Base-by-base conservation (phyloP, 106 monocot species). In the Phalaenopsis aphrodite region DNA sequence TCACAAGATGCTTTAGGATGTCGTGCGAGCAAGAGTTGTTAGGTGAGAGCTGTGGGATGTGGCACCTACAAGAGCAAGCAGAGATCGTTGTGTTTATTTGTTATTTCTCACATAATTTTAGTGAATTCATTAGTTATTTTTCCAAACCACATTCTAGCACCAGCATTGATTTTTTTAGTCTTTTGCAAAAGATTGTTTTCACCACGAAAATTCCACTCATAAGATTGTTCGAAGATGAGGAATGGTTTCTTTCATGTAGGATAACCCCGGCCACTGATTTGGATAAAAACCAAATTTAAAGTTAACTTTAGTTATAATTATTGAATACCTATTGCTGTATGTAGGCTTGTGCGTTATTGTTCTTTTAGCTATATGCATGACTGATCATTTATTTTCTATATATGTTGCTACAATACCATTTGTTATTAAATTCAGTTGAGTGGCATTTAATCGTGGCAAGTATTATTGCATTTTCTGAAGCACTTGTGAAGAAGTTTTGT, bases 381-480 rank as follows among this genome's bases (percentile, higher is more conserved):
- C 10, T 9, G 64, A 8, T 24, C 64, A 8, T 24, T 65, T 24
- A 21, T 65, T 65, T 65, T 24, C 21, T 5, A 61, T 61, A 17
- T 61, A 61, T 68, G 68, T 37, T 68, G 68, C 68, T 68, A 37
- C 36, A 7, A 68, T 38, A 12, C 36, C 39, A 30, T 66, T 66
- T 66, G 66, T 21, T 66, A 66, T 66, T 21, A 1, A 24, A 24
- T 38, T 65, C 14, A 39, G 38, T 39, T 69, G 4, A 12, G 69
- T 12, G 69, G 10, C 36, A 14, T 69, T 69, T 69, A 69, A 36
- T 38, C 39, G 9, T 69, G 1, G 39, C 39, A 38, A 69, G 74
- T 71, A 45, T 75, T 55, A 46, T 71, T 81, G 52, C 41, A 85
- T 75, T 88, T 85, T 85, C 78, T 92, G 86, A 88, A 95, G 95